Percentiles rank a stretch among this genome's conserved stretches.
These are phyloP conservation scores for Chamaecrista fasciculata DNA, from an alignment of 306 rosid genomes.

Conservation along the genomic window DNA sequence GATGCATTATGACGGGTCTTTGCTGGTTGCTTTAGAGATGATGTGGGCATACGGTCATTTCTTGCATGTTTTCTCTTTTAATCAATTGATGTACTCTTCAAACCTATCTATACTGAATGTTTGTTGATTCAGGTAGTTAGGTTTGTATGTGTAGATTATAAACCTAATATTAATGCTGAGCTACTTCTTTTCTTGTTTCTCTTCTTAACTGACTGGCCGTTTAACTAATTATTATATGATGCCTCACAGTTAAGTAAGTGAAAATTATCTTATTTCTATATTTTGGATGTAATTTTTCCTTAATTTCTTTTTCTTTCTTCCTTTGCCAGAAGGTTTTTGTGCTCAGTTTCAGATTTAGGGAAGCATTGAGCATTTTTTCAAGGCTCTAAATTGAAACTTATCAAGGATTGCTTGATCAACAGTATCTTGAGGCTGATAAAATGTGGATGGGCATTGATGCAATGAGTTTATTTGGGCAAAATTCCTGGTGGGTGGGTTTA, in stretches of 20 bases:
- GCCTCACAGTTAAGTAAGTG: slow-evolving; percentile 47
- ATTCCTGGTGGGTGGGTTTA: slow-evolving; percentile 31
- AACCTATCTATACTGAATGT: slow-evolving; percentile 8
- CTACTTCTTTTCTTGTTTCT: slow-evolving; percentile 13
- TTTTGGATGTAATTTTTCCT: slow-evolving; percentile 28
- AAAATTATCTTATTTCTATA: slow-evolving; percentile 5
- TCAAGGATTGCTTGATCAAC: slow-evolving; percentile 37
- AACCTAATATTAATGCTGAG: not conserved
- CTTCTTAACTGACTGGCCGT: slow-evolving; percentile 47
- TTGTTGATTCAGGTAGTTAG: slow-evolving; percentile 13
- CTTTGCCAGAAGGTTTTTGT: slow-evolving; percentile 39
- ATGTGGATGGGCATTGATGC: slow-evolving; percentile 28
- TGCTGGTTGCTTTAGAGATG: slow-evolving; percentile 66
- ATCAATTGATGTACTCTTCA: not conserved
- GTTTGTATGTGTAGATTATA: slow-evolving; percentile 2
- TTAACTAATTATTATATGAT: slow-evolving; percentile 8
- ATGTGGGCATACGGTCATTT: slow-evolving; percentile 36
- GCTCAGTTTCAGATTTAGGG: slow-evolving; percentile 43
- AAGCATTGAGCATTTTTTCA: slow-evolving; percentile 38
- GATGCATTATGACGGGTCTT: slow-evolving; percentile 40
- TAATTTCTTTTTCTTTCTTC: slow-evolving; percentile 37
- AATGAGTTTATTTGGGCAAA: slow-evolving; percentile 16
- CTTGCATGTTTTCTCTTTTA: slow-evolving; percentile 11
- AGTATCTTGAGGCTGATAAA: slow-evolving; percentile 36
- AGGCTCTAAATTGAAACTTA: slow-evolving; percentile 36